These are phyloP conservation scores for Sporothrix luriei DNA, from an alignment of 2,329 filamentous ascomycete genomes.

Conservation along the genomic window DNA sequence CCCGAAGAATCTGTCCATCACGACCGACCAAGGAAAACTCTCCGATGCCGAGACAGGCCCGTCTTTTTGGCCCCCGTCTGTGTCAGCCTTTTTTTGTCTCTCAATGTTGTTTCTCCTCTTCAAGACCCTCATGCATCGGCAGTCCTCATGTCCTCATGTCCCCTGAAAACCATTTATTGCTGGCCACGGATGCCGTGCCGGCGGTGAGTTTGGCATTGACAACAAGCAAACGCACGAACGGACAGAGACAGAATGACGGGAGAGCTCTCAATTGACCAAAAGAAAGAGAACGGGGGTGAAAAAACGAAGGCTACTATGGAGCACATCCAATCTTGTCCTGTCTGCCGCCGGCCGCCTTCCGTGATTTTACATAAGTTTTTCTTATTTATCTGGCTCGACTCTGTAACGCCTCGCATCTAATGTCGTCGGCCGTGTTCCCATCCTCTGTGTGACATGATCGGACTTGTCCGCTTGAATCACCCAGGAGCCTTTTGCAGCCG, in stretches of 20 bases:
- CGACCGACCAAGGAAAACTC: not conserved
- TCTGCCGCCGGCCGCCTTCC: not conserved
- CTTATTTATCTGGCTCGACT: not conserved
- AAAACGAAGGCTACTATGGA: too few relatives aligned
- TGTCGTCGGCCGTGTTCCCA: not conserved
- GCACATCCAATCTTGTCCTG: not conserved
- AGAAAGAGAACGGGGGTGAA: not conserved
- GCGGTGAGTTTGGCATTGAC: slow-evolving; percentile 26
- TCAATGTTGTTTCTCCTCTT: not conserved
- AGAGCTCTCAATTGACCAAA: not conserved
- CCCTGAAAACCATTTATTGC: not conserved
- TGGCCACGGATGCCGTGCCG: slow-evolving; percentile 2
- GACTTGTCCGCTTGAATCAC: not conserved
- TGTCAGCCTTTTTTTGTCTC: not conserved
- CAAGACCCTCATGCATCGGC: not conserved
- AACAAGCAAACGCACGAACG: not conserved
- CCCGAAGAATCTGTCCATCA: not conserved
- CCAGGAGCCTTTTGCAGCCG: not conserved
- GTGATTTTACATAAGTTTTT: not conserved
- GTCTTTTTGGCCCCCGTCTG: not conserved
- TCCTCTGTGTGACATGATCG: not conserved
- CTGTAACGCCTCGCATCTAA: not conserved
- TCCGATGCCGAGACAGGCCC: slow-evolving; percentile 24
- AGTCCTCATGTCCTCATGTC: not conserved
- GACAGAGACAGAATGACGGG: not conserved